phyloP scores from a whole-genome alignment of 495 filamentous ascomycete species.

The Aspergillus homomorphus region DNA sequence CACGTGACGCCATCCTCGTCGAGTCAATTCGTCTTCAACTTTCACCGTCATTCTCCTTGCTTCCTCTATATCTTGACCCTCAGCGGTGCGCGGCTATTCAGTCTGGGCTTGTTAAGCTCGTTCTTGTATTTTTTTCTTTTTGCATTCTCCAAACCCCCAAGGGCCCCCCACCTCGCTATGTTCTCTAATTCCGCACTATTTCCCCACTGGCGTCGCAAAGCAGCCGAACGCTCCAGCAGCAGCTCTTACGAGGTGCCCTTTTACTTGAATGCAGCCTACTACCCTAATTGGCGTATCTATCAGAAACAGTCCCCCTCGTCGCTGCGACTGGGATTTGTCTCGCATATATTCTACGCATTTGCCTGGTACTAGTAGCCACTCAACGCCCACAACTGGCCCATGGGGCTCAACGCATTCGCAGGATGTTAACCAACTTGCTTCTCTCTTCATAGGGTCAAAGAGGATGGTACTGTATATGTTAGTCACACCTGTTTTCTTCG shows the following conservation, averaged over 20 bases:
- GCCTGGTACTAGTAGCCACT: constrained; percentile 51
- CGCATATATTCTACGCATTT: constrained; percentile 89
- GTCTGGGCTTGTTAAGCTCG: constrained; percentile 4
- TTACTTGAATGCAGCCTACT: constrained; percentile 76
- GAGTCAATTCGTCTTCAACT: neutral
- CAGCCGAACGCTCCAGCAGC: constrained; percentile 27
- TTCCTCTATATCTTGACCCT: neutral
- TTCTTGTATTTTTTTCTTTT: neutral
- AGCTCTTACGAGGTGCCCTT: constrained; percentile 41
- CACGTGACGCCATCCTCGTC: neutral
- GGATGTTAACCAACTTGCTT: constrained; percentile 29
- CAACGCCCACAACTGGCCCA: neutral
- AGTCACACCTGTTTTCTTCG: constrained; percentile 14
- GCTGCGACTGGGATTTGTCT: constrained; percentile 64
- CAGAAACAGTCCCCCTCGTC: constrained; percentile 72
- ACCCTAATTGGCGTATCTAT: constrained; percentile 83
- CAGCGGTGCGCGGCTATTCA: neutral
- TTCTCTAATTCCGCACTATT: constrained; percentile 23
- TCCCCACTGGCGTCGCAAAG: constrained; percentile 29
- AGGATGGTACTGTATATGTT: constrained; percentile 82
- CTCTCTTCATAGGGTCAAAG: constrained; percentile 58
- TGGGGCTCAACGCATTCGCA: constrained; percentile 15
- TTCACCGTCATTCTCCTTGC: neutral
- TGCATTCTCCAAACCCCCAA: neutral
- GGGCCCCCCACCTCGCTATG: constrained; percentile 12